Evolutionary conservation across 306 rosid genomes (phyloP), one percentile per base, ranked within the genome.

Genomic region (Sechiopsis laciniata): DNA sequence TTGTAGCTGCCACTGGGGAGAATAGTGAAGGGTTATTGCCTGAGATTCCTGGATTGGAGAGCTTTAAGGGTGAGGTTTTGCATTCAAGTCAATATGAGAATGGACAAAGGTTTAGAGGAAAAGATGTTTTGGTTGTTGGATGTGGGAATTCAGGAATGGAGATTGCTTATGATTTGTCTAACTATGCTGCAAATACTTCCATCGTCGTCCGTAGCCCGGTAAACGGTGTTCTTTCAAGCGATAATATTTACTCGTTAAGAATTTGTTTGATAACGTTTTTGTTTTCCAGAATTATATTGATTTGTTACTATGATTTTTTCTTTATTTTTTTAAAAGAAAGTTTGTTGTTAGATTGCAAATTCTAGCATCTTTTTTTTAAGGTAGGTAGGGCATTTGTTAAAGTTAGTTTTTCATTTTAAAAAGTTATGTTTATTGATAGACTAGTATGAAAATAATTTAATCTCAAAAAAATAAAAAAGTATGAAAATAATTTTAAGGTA

Each of bases 81-180:
- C 96, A 90, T 52, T 84, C 89, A 0, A 83, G 71, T 29, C 12
- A 46, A 1, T 90, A 90, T 26, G 11, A 42, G 0, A 84, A 84
- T 80, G 96, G 96, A 3, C 79, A 83, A 45, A 40, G 70, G 0
- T 75, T 56, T 76, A 69, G 69, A n/a, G 83, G 57, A 0, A 87
- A 86, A 14, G 74, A 84, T 64, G 92, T 85, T n/a, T 76, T 87
- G 86, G 92, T 87, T 16, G 87, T 89, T 53, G 96, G 96, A 4
- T 76, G 82, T 60, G 90, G 96, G 0, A 89, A 89, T 77, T 89
- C 96, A 1, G 96, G 96, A 2, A 82, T 87, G 92, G 96, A 90
- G 77, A 87, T 90, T 35, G 82, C 89, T 50, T 85, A 81, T 76
- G 96, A 90, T 80, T 76, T 90, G 60, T 20, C 85, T 3, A 84